Conservation (phyloP, 768 basidiomycete species). For the Macrocybe gigantea region DNA sequence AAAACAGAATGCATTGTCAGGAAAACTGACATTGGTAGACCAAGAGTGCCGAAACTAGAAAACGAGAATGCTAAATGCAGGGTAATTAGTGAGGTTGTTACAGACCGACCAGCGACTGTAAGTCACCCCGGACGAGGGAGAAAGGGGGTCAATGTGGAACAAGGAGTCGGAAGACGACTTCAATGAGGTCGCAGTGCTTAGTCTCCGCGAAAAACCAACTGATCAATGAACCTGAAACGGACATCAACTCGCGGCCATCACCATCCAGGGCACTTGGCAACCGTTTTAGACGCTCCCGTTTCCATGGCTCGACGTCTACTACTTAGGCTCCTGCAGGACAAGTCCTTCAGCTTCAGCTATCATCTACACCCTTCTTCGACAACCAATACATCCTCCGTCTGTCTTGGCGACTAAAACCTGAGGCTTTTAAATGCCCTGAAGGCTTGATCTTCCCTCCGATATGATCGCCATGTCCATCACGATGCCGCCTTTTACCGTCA, state of each 20-base stretch:
- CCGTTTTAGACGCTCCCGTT: slow-evolving; percentile 1
- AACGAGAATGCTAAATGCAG: slow-evolving; percentile 6
- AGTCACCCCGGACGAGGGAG: too few relatives aligned
- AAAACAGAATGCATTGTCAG: background rate
- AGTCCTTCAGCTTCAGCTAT: slow-evolving; percentile 6
- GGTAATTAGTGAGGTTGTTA: slow-evolving; percentile 11
- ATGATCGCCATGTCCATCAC: slow-evolving; percentile 11
- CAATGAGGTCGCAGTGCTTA: slow-evolving; percentile 1
- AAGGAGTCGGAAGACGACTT: too few relatives aligned
- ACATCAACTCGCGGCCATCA: background rate
- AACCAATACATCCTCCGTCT: slow-evolving; percentile 52
- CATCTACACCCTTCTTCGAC: slow-evolving; percentile 38
- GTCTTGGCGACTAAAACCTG: slow-evolving; percentile 6
- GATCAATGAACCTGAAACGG: slow-evolving; percentile 11
- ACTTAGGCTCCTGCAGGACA: too few relatives aligned
- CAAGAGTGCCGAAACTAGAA: background rate
- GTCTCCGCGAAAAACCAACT: background rate
- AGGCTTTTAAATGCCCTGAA: too few relatives aligned
- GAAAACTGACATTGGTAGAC: background rate
- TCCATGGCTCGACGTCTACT: background rate
- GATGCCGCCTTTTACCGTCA: slow-evolving; percentile 17
- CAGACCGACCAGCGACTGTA: slow-evolving; percentile 20
- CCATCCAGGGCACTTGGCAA: slow-evolving; percentile 5
- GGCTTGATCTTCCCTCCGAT: slow-evolving; percentile 16
- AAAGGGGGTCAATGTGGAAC: too few relatives aligned